Percentiles rank a stretch among this genome's conserved stretches.
phyloP scores from a whole-genome alignment of 2,329 filamentous ascomycete genomes.

The Neurospora crassa region DNA sequence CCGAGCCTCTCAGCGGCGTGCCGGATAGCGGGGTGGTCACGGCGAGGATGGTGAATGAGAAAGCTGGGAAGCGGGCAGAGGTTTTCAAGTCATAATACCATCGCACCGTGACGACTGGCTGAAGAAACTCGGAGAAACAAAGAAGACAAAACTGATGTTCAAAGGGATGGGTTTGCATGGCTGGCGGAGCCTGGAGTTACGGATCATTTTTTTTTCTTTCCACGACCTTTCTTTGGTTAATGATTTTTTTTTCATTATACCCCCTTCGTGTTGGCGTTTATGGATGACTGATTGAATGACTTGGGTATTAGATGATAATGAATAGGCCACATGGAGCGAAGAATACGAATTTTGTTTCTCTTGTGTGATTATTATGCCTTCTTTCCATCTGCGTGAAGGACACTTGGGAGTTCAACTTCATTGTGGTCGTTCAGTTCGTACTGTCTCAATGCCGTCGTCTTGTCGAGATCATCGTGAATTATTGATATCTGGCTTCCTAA shows the following conservation, averaged over 20 bases:
- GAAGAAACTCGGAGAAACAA: too few relatives aligned
- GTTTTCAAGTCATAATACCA: neutral
- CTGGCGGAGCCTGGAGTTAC: neutral
- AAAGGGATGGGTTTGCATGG: neutral
- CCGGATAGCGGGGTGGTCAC: conserved; percentile 13
- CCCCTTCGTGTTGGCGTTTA: neutral
- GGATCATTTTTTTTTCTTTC: neutral
- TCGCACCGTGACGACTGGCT: neutral
- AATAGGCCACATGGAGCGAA: neutral
- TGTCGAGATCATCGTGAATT: too few relatives aligned
- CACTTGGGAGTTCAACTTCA: too few relatives aligned
- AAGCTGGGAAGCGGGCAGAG: neutral
- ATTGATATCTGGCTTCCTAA: too few relatives aligned
- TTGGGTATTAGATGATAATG: neutral
- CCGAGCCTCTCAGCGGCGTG: conserved; percentile 13
- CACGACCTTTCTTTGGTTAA: neutral
- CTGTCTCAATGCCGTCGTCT: too few relatives aligned
- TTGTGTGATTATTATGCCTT: too few relatives aligned
- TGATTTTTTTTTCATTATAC: neutral
- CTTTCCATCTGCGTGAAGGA: too few relatives aligned
- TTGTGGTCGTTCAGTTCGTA: too few relatives aligned
- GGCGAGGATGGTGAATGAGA: neutral
- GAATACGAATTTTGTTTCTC: neutral
- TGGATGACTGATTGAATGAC: neutral
- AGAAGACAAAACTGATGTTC: too few relatives aligned